Evolutionary conservation across 2,329 filamentous ascomycete genomes (phyloP).

Genomic region (Stemphylium vesicarium): DNA sequence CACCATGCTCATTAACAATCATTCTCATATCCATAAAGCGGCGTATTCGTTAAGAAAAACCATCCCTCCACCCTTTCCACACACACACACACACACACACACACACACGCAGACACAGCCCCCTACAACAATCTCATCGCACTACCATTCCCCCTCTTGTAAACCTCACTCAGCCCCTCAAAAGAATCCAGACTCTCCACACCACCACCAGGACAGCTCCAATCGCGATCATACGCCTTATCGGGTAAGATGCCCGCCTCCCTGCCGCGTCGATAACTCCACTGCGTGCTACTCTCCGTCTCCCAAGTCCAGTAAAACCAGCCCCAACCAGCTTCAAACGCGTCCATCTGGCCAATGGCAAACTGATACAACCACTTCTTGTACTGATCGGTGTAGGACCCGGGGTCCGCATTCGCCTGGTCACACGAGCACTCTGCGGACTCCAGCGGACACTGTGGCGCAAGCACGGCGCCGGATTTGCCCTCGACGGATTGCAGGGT

Average conservation of each 20-base stretch:
- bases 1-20: no score
- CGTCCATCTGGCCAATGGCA: slow-evolving; percentile 93
- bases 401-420: slow-evolving; percentile 75
- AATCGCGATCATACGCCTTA: slow-evolving; percentile 52
- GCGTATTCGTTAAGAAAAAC: not conserved
- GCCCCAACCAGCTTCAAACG: slow-evolving; percentile 90
- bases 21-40: no score
- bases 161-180: slow-evolving; percentile 54
- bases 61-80: not conserved
- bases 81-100: no score
- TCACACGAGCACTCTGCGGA: slow-evolving; percentile 72
- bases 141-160: slow-evolving; percentile 24
- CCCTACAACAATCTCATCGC: not conserved
- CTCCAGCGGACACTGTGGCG: slow-evolving; percentile 73
- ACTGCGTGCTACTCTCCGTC: slow-evolving; percentile 84
- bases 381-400: slow-evolving; percentile 73
- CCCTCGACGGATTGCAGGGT: slow-evolving; percentile 73
- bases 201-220: slow-evolving; percentile 47
- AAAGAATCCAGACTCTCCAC: slow-evolving; percentile 49
- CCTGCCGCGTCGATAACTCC: slow-evolving; percentile 87
- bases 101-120: no score
- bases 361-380: slow-evolving; percentile 88
- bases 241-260: slow-evolving; percentile 78
- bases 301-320: slow-evolving; percentile 99
- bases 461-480: slow-evolving; percentile 65